Conservation (phyloP, 2,329 filamentous ascomycete species). For the Coniella vitis region DNA sequence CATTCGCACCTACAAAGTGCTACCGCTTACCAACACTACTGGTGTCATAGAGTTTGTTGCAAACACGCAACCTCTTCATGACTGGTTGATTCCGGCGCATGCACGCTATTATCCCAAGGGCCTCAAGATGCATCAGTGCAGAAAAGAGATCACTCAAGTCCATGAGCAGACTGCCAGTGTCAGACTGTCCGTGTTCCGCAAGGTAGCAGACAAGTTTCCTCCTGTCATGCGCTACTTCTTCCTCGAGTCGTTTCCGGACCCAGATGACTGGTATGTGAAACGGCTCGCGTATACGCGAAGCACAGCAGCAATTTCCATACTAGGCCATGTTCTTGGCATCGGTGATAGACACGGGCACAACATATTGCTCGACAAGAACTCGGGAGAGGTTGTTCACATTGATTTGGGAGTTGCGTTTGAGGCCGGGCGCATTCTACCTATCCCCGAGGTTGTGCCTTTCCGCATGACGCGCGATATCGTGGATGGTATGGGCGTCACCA, state of each 20-base stretch:
- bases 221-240: conserved; percentile 97
- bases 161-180: conserved; percentile 63
- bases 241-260: conserved; percentile 87
- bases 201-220: conserved; percentile 74
- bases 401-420: conserved; percentile 97
- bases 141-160: conserved; percentile 70
- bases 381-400: conserved; percentile 92
- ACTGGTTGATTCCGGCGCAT: conserved; percentile 88
- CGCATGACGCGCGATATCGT: conserved; percentile 89
- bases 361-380: conserved; percentile 83
- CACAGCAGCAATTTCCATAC: conserved; percentile 90
- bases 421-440: conserved; percentile 86
- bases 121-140: conserved; percentile 66
- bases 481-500: conserved; percentile 93
- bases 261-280: conserved; percentile 91
- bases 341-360: conserved; percentile 96
- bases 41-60: conserved; percentile 97
- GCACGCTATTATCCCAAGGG: conserved; percentile 80
- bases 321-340: conserved; percentile 86
- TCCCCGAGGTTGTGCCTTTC: conserved; percentile 95
- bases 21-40: conserved; percentile 76
- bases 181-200: conserved; percentile 68
- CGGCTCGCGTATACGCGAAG: conserved; percentile 87
- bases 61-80: conserved; percentile 85
- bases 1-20: conserved; percentile 94